Percentiles rank a stretch among this genome's conserved stretches.
Conservation (phyloP, 1,284 basidiomycete species). For the Ceratobasidium sp. region DNA sequence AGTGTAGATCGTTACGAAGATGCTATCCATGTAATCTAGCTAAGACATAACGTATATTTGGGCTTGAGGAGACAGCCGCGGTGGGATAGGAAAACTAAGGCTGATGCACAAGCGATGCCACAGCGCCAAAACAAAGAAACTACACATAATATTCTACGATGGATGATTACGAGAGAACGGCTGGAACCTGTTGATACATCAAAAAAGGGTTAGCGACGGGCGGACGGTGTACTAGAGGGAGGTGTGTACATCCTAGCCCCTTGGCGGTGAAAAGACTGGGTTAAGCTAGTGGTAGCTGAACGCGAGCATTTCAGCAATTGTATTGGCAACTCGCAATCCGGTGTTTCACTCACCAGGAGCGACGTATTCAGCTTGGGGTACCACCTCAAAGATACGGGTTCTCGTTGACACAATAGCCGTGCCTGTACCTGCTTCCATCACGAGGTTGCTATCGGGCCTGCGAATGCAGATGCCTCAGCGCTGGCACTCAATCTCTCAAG, state of each 20-base stretch:
- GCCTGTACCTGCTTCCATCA: constrained; percentile 56
- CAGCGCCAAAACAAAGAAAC: constrained; percentile 13
- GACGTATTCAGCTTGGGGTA: constrained; percentile 72
- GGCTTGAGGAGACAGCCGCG: not conserved
- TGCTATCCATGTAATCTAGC: not conserved
- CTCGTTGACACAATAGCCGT: constrained; percentile 68
- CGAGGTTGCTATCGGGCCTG: constrained; percentile 10
- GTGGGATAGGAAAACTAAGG: not conserved
- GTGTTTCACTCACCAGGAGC: constrained; percentile 70
- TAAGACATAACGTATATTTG: not conserved
- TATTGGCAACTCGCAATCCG: not conserved
- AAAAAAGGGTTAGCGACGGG: constrained; percentile 37
- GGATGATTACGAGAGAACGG: constrained; percentile 32
- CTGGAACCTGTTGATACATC: constrained; percentile 37
- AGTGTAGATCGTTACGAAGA: too few species aligned
- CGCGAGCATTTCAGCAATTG: constrained; percentile 4
- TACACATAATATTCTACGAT: constrained; percentile 21
- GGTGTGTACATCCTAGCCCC: constrained; percentile 70
- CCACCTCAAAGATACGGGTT: constrained; percentile 79
- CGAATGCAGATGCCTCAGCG: constrained; percentile 1
- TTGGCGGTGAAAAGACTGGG: constrained; percentile 76
- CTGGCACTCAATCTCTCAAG: not conserved
- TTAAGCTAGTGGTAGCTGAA: constrained; percentile 53
- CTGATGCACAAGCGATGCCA: not conserved
- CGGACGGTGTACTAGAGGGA: constrained; percentile 37